Evolutionary conservation across 2,329 filamentous ascomycete genomes (phyloP).

Genomic region (Canariomyces notabilis): DNA sequence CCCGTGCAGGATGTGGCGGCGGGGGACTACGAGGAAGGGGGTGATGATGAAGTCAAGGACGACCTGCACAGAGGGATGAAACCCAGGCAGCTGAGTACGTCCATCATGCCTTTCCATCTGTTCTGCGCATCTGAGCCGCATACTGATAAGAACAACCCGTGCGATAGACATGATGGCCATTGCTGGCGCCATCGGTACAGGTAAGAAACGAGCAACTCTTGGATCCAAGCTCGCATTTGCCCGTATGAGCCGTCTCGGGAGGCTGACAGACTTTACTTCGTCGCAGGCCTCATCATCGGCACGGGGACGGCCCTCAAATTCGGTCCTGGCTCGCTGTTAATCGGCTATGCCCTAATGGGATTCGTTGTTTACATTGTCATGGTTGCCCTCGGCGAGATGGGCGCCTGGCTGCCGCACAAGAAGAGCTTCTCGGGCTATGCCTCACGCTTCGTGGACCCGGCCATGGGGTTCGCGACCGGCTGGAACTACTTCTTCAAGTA

Average conservation of each 20-base stretch:
- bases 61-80: slow-evolving; percentile 30
- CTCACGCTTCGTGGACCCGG: slow-evolving; percentile 54
- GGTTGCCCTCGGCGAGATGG: slow-evolving; percentile 65
- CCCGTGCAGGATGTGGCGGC: slow-evolving; percentile 6
- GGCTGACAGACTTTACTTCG: slow-evolving; percentile 10
- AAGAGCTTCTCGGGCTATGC: slow-evolving; percentile 63
- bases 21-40: slow-evolving; percentile 18
- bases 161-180: slow-evolving; percentile 34
- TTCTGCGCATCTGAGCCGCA: not conserved
- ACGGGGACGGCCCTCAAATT: slow-evolving; percentile 46
- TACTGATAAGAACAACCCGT: not conserved
- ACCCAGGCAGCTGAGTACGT: slow-evolving; percentile 28
- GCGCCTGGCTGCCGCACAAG: slow-evolving; percentile 57
- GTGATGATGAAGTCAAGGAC: slow-evolving; percentile 22
- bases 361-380: slow-evolving; percentile 57
- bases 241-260: no score
- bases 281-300: slow-evolving; percentile 43
- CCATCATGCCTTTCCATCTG: not conserved
- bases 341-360: slow-evolving; percentile 39
- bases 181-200: slow-evolving; percentile 34
- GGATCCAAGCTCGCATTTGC: no score
- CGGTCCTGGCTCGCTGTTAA: slow-evolving; percentile 38
- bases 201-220: not conserved
- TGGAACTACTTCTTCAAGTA: slow-evolving; percentile 47
- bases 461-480: slow-evolving; percentile 38